These are phyloP conservation scores for Dichomitus squalens DNA, from an alignment of 1,284 basidiomycete genomes.

Conservation along the genomic window DNA sequence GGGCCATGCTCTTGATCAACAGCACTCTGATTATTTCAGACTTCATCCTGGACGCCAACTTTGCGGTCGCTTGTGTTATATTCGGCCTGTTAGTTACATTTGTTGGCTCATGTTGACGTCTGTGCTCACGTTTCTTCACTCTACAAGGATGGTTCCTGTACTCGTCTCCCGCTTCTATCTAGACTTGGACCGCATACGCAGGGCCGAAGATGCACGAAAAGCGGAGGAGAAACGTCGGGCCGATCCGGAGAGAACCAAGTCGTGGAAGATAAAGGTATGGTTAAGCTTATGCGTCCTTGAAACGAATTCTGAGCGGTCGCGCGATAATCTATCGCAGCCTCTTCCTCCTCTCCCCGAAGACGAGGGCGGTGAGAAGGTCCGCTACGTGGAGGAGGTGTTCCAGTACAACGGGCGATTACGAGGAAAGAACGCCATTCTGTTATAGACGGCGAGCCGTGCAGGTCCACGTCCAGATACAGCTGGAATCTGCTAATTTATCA, in stretches of 20 bases:
- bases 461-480: neutral
- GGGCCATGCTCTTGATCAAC: conserved; percentile 6
- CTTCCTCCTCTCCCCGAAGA: neutral
- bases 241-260: neutral
- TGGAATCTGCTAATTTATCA: neutral
- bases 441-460: neutral
- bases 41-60: neutral
- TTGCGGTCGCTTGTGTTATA: neutral
- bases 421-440: neutral
- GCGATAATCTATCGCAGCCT: neutral
- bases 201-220: neutral
- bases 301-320: neutral
- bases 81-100: conserved; percentile 1
- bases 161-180: conserved; percentile 21
- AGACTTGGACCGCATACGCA: conserved; percentile 5
- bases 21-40: neutral
- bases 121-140: neutral
- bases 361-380: neutral
- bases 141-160: conserved; percentile 9
- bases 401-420: neutral
- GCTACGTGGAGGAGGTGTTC: conserved; percentile 4
- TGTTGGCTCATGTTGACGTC: neutral
- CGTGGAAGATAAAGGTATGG: neutral
- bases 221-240: neutral
- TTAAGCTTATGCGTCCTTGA: neutral